Conservation (phyloP, 2,329 filamentous ascomycete genomes). For the Cordyceps cateniannulata region DNA sequence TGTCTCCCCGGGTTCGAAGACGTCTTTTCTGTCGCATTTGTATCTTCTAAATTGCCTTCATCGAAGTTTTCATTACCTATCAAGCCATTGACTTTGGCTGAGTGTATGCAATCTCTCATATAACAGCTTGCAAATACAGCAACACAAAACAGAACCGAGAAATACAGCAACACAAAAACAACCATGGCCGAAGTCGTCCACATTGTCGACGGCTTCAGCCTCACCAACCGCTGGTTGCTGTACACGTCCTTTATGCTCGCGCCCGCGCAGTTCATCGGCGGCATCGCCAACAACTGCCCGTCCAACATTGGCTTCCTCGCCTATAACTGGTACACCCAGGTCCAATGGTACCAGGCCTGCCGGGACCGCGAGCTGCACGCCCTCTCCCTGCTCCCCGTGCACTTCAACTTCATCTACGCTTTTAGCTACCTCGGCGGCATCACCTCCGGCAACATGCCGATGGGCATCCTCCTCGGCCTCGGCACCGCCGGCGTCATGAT, state of each 20-base stretch:
- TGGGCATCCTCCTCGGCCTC: slow-evolving; percentile 14
- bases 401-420: slow-evolving; percentile 17
- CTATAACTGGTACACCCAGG: slow-evolving; percentile 18
- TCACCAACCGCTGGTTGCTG: slow-evolving; percentile 16
- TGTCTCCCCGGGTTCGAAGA: neutral
- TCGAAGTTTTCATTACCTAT: too few species aligned
- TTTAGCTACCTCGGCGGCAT: slow-evolving; percentile 16
- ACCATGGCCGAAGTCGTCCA: slow-evolving; percentile 2
- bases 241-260: slow-evolving; percentile 16
- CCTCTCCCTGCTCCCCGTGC: slow-evolving; percentile 15
- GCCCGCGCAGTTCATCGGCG: slow-evolving; percentile 14
- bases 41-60: neutral
- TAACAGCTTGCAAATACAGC: neutral
- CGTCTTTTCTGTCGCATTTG: neutral
- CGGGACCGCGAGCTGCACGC: slow-evolving; percentile 12
- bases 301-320: slow-evolving; percentile 17
- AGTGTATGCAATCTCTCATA: neutral
- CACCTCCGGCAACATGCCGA: slow-evolving; percentile 14
- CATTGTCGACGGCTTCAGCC: slow-evolving; percentile 16
- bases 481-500: slow-evolving; percentile 16
- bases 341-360: slow-evolving; percentile 14
- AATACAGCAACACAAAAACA: neutral
- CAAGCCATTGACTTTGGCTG: too few species aligned
- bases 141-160: neutral
- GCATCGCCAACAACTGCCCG: slow-evolving; percentile 13